Conservation (phyloP, 495 filamentous ascomycete genomes). For the Podospora bellae-mahoneyi region DNA sequence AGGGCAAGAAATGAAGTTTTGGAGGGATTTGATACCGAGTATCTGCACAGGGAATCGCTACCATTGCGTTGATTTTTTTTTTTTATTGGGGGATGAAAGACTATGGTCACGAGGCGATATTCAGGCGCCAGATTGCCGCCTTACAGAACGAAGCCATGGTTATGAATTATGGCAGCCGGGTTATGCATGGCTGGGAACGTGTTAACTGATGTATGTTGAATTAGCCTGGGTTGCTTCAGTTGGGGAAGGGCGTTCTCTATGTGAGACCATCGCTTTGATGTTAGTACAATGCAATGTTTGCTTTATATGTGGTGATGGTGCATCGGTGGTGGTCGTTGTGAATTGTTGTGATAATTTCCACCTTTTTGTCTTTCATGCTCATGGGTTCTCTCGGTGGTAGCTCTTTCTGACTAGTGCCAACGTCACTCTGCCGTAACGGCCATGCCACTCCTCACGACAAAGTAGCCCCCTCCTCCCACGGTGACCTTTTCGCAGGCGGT, state of each 20-base stretch:
- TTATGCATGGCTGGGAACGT: neutral
- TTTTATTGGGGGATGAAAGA: neutral
- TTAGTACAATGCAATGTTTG: neutral
- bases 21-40: conserved; percentile 7
- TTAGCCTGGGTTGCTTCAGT: neutral
- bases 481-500: conserved; percentile 56
- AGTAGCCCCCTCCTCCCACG: conserved; percentile 65
- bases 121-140: neutral
- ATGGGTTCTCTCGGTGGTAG: neutral
- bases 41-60: conserved; percentile 2
- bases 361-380: too few relatives aligned
- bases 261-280: neutral
- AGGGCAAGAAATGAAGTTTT: conserved; percentile 24
- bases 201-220: conserved; percentile 6
- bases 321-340: neutral
- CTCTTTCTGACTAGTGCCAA: neutral
- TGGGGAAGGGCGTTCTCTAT: neutral
- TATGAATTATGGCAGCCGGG: neutral
- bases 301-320: neutral
- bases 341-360: neutral
- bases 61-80: neutral
- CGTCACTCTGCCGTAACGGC: neutral
- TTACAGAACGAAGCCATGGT: neutral
- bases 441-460: conserved; percentile 68
- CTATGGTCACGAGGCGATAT: neutral